Conservation (phyloP, 768 basidiomycete genomes). For the Rubroboletus pulcherrimus region DNA sequence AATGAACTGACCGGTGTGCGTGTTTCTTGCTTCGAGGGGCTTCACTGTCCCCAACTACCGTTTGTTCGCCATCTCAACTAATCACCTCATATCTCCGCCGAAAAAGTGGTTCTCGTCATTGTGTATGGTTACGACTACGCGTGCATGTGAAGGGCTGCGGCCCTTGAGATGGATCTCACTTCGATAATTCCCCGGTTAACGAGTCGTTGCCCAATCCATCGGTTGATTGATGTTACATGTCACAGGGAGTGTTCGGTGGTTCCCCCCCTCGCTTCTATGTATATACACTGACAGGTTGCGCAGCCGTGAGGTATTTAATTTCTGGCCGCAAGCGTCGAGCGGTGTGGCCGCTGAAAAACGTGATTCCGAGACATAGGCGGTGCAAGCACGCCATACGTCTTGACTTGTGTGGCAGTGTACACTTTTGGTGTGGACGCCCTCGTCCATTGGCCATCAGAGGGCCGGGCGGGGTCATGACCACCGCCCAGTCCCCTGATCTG, state of each 20-base stretch:
- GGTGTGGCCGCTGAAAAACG: not conserved
- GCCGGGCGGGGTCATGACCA: too few relatives aligned
- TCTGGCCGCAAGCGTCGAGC: not conserved
- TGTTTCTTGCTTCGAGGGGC: not conserved
- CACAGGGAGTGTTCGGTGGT: not conserved
- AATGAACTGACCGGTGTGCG: constrained; percentile 1
- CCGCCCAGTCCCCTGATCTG: too few relatives aligned
- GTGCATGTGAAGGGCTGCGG: not conserved
- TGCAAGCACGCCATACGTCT: constrained; percentile 9
- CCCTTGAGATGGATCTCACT: not conserved
- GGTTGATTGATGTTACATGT: not conserved
- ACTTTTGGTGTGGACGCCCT: constrained; percentile 1
- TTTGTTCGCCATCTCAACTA: not conserved
- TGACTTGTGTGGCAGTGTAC: constrained; percentile 1
- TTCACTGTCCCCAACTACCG: not conserved
- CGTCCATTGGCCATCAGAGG: not conserved
- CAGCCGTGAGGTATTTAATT: not conserved
- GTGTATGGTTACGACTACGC: not conserved
- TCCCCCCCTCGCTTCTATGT: not conserved
- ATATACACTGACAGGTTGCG: not conserved
- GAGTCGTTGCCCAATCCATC: not conserved
- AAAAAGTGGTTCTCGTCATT: constrained; percentile 1
- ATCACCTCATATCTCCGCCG: constrained; percentile 18
- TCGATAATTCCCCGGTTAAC: not conserved
- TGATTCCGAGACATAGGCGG: constrained; percentile 7